phyloP scores from a whole-genome alignment of 2,329 filamentous ascomycete genomes.

The Alternaria sp. region DNA sequence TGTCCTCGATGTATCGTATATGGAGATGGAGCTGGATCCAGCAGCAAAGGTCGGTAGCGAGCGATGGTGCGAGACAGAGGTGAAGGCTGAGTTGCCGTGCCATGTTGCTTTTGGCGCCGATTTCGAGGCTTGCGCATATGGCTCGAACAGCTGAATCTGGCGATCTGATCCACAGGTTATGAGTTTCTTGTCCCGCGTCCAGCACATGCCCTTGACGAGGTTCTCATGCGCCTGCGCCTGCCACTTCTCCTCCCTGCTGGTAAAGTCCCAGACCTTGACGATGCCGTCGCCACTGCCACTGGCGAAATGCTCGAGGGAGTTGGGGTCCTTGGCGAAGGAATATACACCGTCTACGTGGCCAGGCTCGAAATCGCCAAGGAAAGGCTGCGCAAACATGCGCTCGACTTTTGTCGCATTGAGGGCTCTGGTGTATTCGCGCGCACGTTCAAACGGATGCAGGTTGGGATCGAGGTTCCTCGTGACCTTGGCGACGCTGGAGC shows the following conservation, averaged over 20 bases:
- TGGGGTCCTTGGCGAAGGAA: conserved; percentile 56
- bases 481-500: conserved; percentile 68
- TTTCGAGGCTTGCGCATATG: conserved; percentile 74
- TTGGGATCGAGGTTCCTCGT: conserved; percentile 80
- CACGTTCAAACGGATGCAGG: conserved; percentile 88
- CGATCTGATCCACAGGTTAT: conserved; percentile 86
- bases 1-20: conserved; percentile 86
- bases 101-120: conserved; percentile 81
- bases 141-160: conserved; percentile 89
- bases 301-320: conserved; percentile 54
- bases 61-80: conserved; percentile 82
- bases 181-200: conserved; percentile 84
- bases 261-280: conserved; percentile 90
- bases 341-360: conserved; percentile 87
- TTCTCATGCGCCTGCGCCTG: conserved; percentile 86
- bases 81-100: conserved; percentile 83
- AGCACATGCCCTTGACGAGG: conserved; percentile 88
- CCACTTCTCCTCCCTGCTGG: conserved; percentile 75
- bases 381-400: conserved; percentile 87
- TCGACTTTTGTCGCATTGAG: conserved; percentile 90
- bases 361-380: conserved; percentile 82
- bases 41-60: conserved; percentile 79
- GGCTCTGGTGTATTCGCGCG: conserved; percentile 80
- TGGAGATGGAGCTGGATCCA: conserved; percentile 77
- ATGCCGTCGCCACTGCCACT: conserved; percentile 74